A percentile compares a stretch with the other conserved stretches of the same genome.
These are phyloP conservation scores for Cystobasidium onofrii DNA, from an alignment of 768 basidiomycete genomes.

Conservation along the genomic window DNA sequence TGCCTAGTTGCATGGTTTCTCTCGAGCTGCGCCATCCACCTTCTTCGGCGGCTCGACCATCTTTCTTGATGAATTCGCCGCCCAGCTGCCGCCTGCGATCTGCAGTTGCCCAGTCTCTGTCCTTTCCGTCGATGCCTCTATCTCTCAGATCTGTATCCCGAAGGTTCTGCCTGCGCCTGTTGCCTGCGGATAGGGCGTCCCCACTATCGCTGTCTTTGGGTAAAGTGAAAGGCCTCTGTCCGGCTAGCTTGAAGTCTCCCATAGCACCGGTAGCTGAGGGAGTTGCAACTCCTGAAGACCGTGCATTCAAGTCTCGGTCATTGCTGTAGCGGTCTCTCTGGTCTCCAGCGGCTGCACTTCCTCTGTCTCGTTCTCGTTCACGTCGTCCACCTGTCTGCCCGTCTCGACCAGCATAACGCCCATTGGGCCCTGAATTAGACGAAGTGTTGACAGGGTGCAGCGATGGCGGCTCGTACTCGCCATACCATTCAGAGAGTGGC, in stretches of 20 bases:
- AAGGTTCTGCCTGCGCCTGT: not conserved
- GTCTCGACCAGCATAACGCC: not conserved
- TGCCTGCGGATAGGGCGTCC: not conserved
- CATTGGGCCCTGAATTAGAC: not conserved
- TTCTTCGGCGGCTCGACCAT: conserved; percentile 24
- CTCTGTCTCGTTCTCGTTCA: conserved; percentile 1
- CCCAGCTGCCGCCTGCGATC: conserved; percentile 8
- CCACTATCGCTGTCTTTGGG: not conserved
- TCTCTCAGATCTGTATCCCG: not conserved
- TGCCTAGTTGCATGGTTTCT: conserved; percentile 4
- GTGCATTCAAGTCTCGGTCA: not conserved
- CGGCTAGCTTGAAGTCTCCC: not conserved
- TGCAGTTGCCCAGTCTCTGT: not conserved
- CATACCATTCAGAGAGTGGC: conserved; percentile 24
- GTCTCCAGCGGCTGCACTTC: not conserved
- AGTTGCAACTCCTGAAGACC: not conserved
- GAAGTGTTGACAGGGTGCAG: not conserved
- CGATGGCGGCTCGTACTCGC: conserved; percentile 24
- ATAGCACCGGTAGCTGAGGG: not conserved
- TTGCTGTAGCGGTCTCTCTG: not conserved
- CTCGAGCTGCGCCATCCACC: conserved; percentile 22
- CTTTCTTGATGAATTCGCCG: conserved; percentile 27
- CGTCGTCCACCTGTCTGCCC: not conserved
- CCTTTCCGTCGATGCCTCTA: not conserved
- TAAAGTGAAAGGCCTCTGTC: not conserved